Percentiles rank a stretch among this genome's conserved stretches.
Evolutionary conservation across 1,139 yeast species (phyloP).

Genomic region (Hemisphaericaspora subhashii): DNA sequence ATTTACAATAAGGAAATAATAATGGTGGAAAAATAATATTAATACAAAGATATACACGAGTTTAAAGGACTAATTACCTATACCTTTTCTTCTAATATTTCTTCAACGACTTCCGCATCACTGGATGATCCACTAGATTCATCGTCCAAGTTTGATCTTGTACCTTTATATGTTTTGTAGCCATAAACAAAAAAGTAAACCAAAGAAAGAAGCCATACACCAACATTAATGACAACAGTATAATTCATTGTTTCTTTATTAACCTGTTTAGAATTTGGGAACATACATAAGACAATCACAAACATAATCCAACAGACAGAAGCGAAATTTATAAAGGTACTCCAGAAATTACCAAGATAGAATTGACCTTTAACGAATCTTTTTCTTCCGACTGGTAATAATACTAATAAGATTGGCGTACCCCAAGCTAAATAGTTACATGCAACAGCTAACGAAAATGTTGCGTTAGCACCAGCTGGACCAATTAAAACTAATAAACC

Average conservation of each 20-base stretch:
- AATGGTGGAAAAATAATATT: too few relatives aligned
- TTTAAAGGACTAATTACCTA: background rate
- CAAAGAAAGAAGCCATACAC: slow-evolving; percentile 30
- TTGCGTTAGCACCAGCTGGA: slow-evolving; percentile 54
- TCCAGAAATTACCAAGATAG: slow-evolving; percentile 50
- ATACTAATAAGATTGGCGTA: slow-evolving; percentile 29
- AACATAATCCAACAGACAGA: slow-evolving; percentile 28
- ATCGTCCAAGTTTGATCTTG: slow-evolving; percentile 31
- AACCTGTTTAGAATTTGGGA: slow-evolving; percentile 30
- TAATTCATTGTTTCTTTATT: slow-evolving; percentile 35
- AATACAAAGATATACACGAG: background rate
- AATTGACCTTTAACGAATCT: slow-evolving; percentile 66
- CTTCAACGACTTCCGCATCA: slow-evolving; percentile 8
- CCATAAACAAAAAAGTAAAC: slow-evolving; percentile 30
- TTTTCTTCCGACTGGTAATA: slow-evolving; percentile 39
- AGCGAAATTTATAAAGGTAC: slow-evolving; percentile 30
- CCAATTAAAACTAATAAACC: slow-evolving; percentile 60
- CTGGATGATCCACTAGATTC: slow-evolving; percentile 7
- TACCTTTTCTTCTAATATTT: slow-evolving; percentile 7
- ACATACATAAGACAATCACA: slow-evolving; percentile 39
- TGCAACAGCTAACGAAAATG: slow-evolving; percentile 59
- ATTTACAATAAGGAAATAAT: too few relatives aligned
- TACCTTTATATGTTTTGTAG: slow-evolving; percentile 30
- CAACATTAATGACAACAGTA: slow-evolving; percentile 34
- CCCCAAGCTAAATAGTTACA: slow-evolving; percentile 41